Evolutionary conservation across 306 rosid genomes (phyloP).

Genomic region (Quercus mongolica): DNA sequence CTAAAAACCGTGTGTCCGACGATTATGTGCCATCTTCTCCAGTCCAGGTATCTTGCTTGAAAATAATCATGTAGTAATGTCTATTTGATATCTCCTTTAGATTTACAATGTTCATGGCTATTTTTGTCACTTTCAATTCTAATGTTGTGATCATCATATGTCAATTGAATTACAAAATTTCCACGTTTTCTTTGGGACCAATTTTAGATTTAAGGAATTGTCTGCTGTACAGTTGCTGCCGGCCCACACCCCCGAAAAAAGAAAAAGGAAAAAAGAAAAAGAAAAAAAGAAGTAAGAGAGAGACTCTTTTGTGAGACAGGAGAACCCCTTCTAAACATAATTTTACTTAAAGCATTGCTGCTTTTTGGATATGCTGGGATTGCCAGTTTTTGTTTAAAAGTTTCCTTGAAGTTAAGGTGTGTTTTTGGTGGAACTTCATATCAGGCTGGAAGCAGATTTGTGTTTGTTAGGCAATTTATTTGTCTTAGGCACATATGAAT

Average conservation of each 20-base stretch:
- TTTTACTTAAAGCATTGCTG: neutral
- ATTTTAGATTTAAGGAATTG: neutral
- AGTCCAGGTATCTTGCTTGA: constrained; percentile 44
- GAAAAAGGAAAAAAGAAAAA: neutral
- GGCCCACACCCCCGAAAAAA: neutral
- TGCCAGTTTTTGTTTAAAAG: neutral
- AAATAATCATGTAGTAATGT: neutral
- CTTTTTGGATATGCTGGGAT: neutral
- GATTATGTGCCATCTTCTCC: constrained; percentile 90
- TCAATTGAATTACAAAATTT: neutral
- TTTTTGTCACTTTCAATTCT: neutral
- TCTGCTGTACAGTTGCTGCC: too few relatives aligned
- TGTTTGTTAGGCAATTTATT: too few relatives aligned
- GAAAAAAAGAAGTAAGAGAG: too few relatives aligned
- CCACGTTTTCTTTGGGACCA: neutral
- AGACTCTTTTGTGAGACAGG: neutral
- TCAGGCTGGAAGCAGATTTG: too few relatives aligned
- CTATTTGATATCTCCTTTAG: constrained; percentile 12
- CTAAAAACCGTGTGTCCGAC: constrained; percentile 57
- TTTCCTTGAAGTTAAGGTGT: neutral
- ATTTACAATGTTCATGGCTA: neutral
- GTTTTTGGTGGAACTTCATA: neutral
- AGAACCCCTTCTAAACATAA: neutral
- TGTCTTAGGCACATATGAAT: neutral
- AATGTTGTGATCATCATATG: neutral